Evolutionary conservation across 495 filamentous ascomycete genomes (phyloP), one percentile per base, ranked within the genome.

Genomic region (Cudoniella acicularis): DNA sequence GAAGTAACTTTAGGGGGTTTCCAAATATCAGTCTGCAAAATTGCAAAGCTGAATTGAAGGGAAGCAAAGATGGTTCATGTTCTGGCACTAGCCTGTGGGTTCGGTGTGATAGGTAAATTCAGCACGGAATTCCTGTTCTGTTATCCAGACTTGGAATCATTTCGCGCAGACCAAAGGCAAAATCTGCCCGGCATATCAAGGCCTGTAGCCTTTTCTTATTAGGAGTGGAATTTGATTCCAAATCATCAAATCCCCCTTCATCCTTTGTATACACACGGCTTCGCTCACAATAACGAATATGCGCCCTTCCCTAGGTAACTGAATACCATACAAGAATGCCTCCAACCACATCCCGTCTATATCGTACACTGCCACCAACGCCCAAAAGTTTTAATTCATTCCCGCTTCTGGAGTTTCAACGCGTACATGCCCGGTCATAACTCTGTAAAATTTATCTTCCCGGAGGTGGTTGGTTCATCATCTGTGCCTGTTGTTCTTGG

Each of bases 401-500:
- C 16, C n/a, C n/a, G n/a, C n/a, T n/a, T n/a, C n/a, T n/a, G n/a
- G n/a, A n/a, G n/a, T n/a, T n/a, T n/a, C n/a, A n/a, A n/a, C n/a
- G n/a, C n/a, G n/a, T 26, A 21, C 49, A 30, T 51, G 11, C 20
- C 22, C 13, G 36, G n/a, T 11, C 52, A 42, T n/a, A 3, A 20
- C 27, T 23, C 11, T 47, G 22, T n/a, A 22, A 16, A 17, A 24
- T 56, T 53, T 54, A 59, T 24, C 54, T 21, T 27, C 65, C 65
- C 1, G 65, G 65, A 50, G 65, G 65, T 9, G 65, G 65, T 20
- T 65, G 46, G 20, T 62, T 47, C 76, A 86, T 86, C 88, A 95
- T 92, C 61, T 86, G 84, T 40, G 87, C 88, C 65, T 96, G 96
- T 72, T 94, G 86, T 75, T 99, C 94, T 73, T 91, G 88, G 79